A percentile compares a stretch with the other conserved stretches of the same genome.
Conservation (phyloP, 306 rosid species). For the Citrullus amarus region DNA sequence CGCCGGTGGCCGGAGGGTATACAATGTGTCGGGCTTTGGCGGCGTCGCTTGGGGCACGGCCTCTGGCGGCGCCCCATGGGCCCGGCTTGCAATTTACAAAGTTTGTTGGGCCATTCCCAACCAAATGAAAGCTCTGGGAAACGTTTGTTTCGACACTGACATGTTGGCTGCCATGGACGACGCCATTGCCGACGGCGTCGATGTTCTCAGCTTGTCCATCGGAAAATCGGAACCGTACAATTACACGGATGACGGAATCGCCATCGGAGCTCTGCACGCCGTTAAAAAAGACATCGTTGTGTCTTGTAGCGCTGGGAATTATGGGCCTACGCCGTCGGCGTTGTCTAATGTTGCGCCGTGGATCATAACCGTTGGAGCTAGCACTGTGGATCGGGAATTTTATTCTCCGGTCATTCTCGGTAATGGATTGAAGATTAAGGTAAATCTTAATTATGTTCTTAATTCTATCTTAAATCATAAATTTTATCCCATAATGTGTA, state of each 20-base stretch:
- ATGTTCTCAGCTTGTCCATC: conserved; percentile 62
- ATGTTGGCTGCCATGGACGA: conserved; percentile 84
- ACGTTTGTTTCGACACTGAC: conserved; percentile 55
- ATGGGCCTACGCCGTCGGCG: conserved; percentile 49
- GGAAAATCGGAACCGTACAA: conserved; percentile 28
- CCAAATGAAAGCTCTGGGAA: conserved; percentile 39
- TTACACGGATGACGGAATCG: conserved; percentile 48
- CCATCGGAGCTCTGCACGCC: conserved; percentile 55
- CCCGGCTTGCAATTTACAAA: conserved; percentile 69
- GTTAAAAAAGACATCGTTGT: conserved; percentile 58
- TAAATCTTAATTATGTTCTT: background rate
- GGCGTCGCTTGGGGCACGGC: conserved; percentile 68
- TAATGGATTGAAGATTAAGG: conserved; percentile 45
- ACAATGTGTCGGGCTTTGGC: conserved; percentile 38
- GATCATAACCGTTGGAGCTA: conserved; percentile 82
- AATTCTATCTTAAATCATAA: background rate
- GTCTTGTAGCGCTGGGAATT: conserved; percentile 77
- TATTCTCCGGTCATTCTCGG: conserved; percentile 37
- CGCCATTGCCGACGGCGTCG: conserved; percentile 73
- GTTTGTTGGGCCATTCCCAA: conserved; percentile 88
- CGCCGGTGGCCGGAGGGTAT: conserved; percentile 49
- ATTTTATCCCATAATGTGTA: no score
- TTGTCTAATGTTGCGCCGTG: conserved; percentile 73
- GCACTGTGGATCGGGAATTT: conserved; percentile 65
- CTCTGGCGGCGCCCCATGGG: conserved; percentile 71